Percentiles rank a stretch among this genome's conserved stretches.
phyloP scores from a whole-genome alignment of 2,329 filamentous ascomycete species.

The Cladophialophora yegresii region DNA sequence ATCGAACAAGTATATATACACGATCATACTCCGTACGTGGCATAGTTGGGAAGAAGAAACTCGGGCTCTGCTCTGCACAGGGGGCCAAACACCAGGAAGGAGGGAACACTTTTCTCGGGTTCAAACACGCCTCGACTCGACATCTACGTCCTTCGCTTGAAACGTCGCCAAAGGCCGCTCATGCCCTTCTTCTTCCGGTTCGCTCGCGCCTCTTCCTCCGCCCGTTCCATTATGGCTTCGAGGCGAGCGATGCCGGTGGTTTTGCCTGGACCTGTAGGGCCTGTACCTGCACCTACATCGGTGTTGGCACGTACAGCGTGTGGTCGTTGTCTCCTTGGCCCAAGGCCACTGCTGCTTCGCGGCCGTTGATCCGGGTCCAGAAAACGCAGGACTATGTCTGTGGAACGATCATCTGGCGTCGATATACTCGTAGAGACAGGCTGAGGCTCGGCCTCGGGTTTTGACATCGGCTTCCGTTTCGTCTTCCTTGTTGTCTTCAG shows the following conservation, averaged over 20 bases:
- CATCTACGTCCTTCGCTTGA: not conserved
- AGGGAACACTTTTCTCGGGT: no score
- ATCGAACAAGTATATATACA: no score
- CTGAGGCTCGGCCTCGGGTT: not conserved
- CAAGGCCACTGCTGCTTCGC: not conserved
- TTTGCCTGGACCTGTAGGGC: not conserved
- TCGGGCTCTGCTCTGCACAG: no score
- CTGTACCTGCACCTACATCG: not conserved
- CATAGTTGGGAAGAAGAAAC: no score
- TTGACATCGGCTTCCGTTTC: not conserved
- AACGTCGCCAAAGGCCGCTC: not conserved
- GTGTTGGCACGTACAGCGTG: not conserved
- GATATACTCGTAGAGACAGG: not conserved
- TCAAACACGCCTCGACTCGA: not conserved
- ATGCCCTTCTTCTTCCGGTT: not conserved
- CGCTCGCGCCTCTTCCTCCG: not conserved
- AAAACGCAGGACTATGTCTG: not conserved
- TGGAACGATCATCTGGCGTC: not conserved
- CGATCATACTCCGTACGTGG: no score
- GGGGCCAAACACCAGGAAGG: no score
- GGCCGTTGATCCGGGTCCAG: not conserved
- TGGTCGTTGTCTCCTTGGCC: not conserved
- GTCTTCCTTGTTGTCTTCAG: not conserved
- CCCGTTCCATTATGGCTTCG: not conserved
- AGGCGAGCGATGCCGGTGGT: not conserved